phyloP scores from a whole-genome alignment of 2,329 filamentous ascomycete genomes.

The Diaporthe citri region DNA sequence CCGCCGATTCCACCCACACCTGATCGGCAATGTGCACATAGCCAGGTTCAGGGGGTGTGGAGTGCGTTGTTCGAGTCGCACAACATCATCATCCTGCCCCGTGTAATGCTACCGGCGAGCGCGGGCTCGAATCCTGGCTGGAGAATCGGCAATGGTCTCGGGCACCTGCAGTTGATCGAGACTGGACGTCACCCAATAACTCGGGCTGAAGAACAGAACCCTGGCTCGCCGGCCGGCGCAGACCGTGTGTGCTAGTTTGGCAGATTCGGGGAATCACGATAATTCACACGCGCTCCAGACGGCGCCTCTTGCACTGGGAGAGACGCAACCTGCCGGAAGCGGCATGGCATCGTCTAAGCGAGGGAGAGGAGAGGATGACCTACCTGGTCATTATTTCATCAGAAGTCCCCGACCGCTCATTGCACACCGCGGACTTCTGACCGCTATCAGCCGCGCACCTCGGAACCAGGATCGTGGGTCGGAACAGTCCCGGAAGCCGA shows the following conservation, averaged over 20 bases:
- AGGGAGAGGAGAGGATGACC: not conserved
- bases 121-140: conserved; percentile 9
- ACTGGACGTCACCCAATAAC: not conserved
- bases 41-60: not conserved
- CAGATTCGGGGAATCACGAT: conserved; percentile 15
- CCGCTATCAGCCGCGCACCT: not conserved
- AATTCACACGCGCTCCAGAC: not conserved
- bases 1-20: conserved; percentile 6
- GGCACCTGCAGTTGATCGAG: conserved; percentile 20
- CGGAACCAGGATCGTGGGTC: not conserved
- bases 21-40: not conserved
- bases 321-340: not conserved
- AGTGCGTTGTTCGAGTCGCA: conserved; percentile 9
- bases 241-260: not conserved
- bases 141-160: conserved; percentile 20
- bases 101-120: conserved; percentile 9
- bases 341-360: conserved; percentile 10
- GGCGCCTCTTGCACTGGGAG: not conserved
- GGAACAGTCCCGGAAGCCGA: conserved; percentile 2
- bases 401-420: conserved; percentile 5
- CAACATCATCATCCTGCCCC: conserved; percentile 5
- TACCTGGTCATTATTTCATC: not conserved
- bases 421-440: not conserved
- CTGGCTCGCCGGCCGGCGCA: conserved; percentile 29
- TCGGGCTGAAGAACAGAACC: not conserved